Base-by-base conservation (phyloP, 306 rosid species). In the Ochetophila trinervis region DNA sequence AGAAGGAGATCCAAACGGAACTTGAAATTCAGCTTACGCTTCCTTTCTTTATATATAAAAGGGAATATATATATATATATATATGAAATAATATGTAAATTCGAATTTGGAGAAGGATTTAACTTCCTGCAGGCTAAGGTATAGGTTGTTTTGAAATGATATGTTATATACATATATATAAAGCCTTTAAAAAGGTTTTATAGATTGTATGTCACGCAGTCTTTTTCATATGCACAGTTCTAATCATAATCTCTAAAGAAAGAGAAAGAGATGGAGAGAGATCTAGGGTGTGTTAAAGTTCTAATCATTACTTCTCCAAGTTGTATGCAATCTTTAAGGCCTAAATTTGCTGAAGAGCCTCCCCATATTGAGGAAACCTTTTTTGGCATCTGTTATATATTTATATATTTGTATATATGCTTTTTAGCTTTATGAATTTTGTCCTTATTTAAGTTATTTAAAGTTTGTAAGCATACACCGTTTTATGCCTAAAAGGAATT, bases 291-390 rank as follows among this genome's bases (percentile, higher is more conserved):
- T 24, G 42, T 49, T n/a, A n/a, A n/a, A n/a, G n/a, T n/a, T n/a
- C n/a, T n/a, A n/a, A n/a, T n/a, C n/a, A n/a, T n/a, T 74, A 24
- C 76, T 73, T 79, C 66, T 62, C 59, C 82, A 60, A 53, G 35
- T 70, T 73, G 63, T 76, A 52, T 63, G 74, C 85, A 76, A 66
- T 40, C 78, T 74, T 79, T 63, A 62, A 59, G 76, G 79, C 2
- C 85, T 60, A 57, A 56, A 64, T 67, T 67, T 63, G 68, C 51
- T 63, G 60, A 21, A 69, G 21, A 42, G 37, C 23, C n/a, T n/a
- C 57, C 42, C 27, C 44, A 34, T 42, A 65, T 52, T 68, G n/a
- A 17, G 42, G 10, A 40, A 44, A 19, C 16, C 63, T 57, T 74
- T 49, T 49, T 54, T 27, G 8, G 58, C 53, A 47, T 53, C 35